These are phyloP conservation scores for Hyaloscypha bicolor DNA, from an alignment of 495 filamentous ascomycete species.

Conservation along the genomic window DNA sequence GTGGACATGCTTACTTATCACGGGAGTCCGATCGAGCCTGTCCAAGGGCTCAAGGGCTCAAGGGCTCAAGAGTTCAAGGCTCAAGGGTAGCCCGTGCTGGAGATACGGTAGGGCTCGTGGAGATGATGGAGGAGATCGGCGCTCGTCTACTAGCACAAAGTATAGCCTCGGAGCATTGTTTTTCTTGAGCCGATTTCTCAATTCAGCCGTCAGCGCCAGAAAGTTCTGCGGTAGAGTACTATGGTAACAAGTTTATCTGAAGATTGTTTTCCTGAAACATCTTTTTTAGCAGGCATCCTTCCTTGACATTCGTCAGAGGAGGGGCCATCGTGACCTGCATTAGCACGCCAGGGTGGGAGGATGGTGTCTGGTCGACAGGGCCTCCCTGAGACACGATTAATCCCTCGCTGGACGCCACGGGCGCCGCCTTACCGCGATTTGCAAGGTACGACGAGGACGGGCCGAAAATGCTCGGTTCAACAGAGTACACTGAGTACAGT, in stretches of 20 bases:
- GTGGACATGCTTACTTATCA: slow-evolving; percentile 1
- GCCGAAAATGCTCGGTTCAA: not conserved
- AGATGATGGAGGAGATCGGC: not conserved
- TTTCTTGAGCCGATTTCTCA: not conserved
- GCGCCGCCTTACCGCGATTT: slow-evolving; percentile 4
- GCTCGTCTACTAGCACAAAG: not conserved
- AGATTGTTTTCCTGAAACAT: slow-evolving; percentile 27
- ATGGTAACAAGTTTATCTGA: slow-evolving; percentile 11
- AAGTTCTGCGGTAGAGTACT: not conserved
- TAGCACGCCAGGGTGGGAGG: not conserved
- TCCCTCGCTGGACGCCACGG: slow-evolving; percentile 12
- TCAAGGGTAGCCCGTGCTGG: slow-evolving; percentile 17
- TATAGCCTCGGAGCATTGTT: not conserved
- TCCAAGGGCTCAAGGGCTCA: not conserved
- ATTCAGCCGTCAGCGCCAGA: not conserved
- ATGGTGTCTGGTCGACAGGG: slow-evolving; percentile 4
- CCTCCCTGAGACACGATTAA: slow-evolving; percentile 8
- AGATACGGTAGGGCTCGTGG: slow-evolving; percentile 8
- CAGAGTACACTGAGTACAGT: too few species aligned
- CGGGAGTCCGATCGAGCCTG: slow-evolving; percentile 8
- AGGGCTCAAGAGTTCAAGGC: too few species aligned
- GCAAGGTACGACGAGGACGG: not conserved
- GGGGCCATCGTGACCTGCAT: slow-evolving; percentile 25
- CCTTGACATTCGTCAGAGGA: slow-evolving; percentile 10
- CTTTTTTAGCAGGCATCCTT: slow-evolving; percentile 24